Conservation (phyloP, 805 yeast genomes). For the Lachancea mirantina region DNA sequence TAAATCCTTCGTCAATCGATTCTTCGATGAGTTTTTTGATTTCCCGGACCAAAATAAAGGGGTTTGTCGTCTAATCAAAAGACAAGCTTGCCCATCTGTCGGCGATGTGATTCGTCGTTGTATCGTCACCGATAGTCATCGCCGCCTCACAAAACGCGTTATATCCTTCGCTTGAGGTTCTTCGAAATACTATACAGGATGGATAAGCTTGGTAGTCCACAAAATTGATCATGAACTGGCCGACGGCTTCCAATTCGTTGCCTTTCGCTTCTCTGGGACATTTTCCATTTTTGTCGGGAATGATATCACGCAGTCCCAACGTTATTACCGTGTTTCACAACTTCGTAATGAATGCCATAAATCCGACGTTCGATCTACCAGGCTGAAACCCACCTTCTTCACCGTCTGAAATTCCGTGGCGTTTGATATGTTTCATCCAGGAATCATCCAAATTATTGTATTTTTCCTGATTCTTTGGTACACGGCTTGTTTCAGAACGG, state of each 20-base stretch:
- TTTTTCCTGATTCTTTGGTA: not conserved
- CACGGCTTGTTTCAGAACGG: not conserved
- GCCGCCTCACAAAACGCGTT: too few species aligned
- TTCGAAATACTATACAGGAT: not conserved
- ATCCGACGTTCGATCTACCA: not conserved
- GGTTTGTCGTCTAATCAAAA: too few species aligned
- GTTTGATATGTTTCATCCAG: not conserved
- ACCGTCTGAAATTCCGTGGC: not conserved
- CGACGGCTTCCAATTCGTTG: not conserved
- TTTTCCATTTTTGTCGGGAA: not conserved
- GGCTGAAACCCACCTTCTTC: not conserved
- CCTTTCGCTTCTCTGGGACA: not conserved
- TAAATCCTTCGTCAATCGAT: too few species aligned
- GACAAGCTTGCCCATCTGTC: too few species aligned
- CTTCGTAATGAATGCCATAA: constrained; percentile 3
- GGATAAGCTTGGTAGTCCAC: constrained; percentile 1
- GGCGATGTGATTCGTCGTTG: too few species aligned
- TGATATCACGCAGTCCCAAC: not conserved
- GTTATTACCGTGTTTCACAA: not conserved
- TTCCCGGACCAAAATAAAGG: too few species aligned
- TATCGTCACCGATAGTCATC: too few species aligned
- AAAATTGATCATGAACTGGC: not conserved
- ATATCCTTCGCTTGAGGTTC: too few species aligned
- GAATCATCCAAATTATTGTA: not conserved
- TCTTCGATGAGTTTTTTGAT: too few species aligned